Evolutionary conservation across 2,329 filamentous ascomycete species (phyloP).

Genomic region (Colletotrichum shisoi): DNA sequence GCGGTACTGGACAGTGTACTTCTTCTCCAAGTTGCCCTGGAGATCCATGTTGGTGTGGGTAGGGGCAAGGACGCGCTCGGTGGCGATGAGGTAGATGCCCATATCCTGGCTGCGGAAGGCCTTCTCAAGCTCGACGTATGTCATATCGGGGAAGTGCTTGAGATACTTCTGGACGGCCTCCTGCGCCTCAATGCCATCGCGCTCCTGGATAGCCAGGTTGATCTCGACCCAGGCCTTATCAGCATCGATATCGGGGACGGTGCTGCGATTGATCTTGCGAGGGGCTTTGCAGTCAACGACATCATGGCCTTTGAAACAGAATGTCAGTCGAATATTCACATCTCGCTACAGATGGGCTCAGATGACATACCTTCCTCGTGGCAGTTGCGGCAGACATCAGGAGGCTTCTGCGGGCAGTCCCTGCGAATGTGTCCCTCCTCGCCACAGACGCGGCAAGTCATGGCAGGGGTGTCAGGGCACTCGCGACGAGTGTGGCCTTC

Average conservation of each 20-base stretch:
- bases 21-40: slow-evolving; percentile 71
- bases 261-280: slow-evolving; percentile 64
- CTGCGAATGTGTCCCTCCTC: slow-evolving; percentile 63
- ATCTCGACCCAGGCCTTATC: slow-evolving; percentile 69
- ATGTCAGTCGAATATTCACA: slow-evolving; percentile 10
- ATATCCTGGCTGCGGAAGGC: slow-evolving; percentile 64
- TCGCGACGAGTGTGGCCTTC: slow-evolving; percentile 65
- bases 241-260: slow-evolving; percentile 57
- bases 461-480: slow-evolving; percentile 67
- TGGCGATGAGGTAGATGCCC: slow-evolving; percentile 67
- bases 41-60: slow-evolving; percentile 76
- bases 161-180: slow-evolving; percentile 66
- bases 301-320: slow-evolving; percentile 58
- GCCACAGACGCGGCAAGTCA: slow-evolving; percentile 68
- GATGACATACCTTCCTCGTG: slow-evolving; percentile 61
- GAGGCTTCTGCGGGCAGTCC: slow-evolving; percentile 69
- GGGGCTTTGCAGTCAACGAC: slow-evolving; percentile 65
- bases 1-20: slow-evolving; percentile 70
- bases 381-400: slow-evolving; percentile 69
- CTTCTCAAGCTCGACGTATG: slow-evolving; percentile 67
- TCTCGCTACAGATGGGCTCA: neutral
- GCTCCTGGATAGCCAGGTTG: slow-evolving; percentile 58
- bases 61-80: slow-evolving; percentile 63
- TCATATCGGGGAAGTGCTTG: slow-evolving; percentile 66
- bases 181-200: slow-evolving; percentile 70